Evolutionary conservation across 208 protist genomes (phyloP).

Genomic region (Wallacemonas sp.): DNA sequence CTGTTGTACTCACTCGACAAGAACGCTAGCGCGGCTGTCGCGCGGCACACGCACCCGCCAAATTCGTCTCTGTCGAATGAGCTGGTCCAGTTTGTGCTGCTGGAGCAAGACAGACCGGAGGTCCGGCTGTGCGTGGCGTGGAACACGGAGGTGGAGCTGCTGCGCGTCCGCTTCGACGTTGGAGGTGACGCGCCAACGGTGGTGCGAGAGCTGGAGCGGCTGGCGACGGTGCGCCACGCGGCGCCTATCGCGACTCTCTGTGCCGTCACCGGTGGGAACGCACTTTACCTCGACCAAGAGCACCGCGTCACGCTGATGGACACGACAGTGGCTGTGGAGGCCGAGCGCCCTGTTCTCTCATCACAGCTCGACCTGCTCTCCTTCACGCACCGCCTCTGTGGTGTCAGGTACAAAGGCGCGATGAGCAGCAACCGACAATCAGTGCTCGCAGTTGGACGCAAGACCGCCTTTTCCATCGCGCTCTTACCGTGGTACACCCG

Average conservation of each 20-base stretch:
- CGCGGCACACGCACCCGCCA: slow-evolving; percentile 28
- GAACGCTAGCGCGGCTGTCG: slow-evolving; percentile 27
- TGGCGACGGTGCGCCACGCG: slow-evolving; percentile 26
- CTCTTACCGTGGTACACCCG: slow-evolving; percentile 70
- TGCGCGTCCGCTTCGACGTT: slow-evolving; percentile 31
- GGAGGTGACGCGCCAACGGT: neutral
- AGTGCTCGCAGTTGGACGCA: slow-evolving; percentile 37
- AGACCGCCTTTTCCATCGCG: slow-evolving; percentile 33
- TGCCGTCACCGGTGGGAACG: slow-evolving; percentile 29
- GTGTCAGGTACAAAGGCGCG: slow-evolving; percentile 34
- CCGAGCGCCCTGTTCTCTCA: slow-evolving; percentile 39
- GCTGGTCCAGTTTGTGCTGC: slow-evolving; percentile 44
- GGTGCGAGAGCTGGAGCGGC: slow-evolving; percentile 27
- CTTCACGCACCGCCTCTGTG: slow-evolving; percentile 26
- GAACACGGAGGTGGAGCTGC: slow-evolving; percentile 57
- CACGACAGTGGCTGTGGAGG: slow-evolving; percentile 41
- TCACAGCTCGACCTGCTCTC: slow-evolving; percentile 31
- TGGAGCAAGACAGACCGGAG: slow-evolving; percentile 17
- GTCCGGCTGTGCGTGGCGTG: slow-evolving; percentile 54
- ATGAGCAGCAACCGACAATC: slow-evolving; percentile 24
- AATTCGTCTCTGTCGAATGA: slow-evolving; percentile 25
- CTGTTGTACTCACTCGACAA: slow-evolving; percentile 40
- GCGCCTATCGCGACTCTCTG: slow-evolving; percentile 41
- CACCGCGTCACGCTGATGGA: slow-evolving; percentile 50
- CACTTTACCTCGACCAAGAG: slow-evolving; percentile 49